Conservation (phyloP, 352 stramenopile genomes). For the Pilasporangium apinafurcum region DNA sequence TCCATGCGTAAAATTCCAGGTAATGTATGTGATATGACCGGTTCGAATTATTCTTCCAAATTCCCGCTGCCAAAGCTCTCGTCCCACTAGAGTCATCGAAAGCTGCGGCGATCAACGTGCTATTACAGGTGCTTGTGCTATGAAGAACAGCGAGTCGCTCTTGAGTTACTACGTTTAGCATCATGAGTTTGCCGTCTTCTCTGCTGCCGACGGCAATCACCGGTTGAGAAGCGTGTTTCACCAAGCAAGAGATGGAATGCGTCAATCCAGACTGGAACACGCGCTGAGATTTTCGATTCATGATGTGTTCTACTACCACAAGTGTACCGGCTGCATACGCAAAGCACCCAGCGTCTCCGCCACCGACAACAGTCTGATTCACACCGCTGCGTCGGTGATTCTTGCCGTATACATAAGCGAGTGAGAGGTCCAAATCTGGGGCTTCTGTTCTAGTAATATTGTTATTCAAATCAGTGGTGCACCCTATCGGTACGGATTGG, state of each 20-base stretch:
- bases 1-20: slow-evolving; percentile 40
- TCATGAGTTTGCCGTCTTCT: slow-evolving; percentile 17
- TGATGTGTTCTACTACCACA: slow-evolving; percentile 31
- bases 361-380: slow-evolving; percentile 34
- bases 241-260: slow-evolving; percentile 38
- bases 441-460: slow-evolving; percentile 29
- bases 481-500: too few species aligned
- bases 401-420: slow-evolving; percentile 36
- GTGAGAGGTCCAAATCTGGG: slow-evolving; percentile 49
- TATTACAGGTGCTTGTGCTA: neutral
- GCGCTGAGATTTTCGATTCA: slow-evolving; percentile 19
- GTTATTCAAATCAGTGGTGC: slow-evolving; percentile 10
- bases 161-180: slow-evolving; percentile 25
- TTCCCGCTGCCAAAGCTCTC: slow-evolving; percentile 37
- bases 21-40: slow-evolving; percentile 28
- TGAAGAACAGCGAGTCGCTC: slow-evolving; percentile 19
- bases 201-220: slow-evolving; percentile 34
- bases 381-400: slow-evolving; percentile 32
- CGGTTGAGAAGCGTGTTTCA: slow-evolving; percentile 37
- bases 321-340: slow-evolving; percentile 42
- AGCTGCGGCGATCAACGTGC: slow-evolving; percentile 14
- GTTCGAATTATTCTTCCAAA: slow-evolving; percentile 33
- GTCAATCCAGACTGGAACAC: slow-evolving; percentile 32
- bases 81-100: slow-evolving; percentile 15
- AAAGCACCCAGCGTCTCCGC: slow-evolving; percentile 16